A percentile compares a stretch with the other conserved stretches of the same genome.
Evolutionary conservation across 1,284 basidiomycete species (phyloP).

Genomic region (Tilletia caries): DNA sequence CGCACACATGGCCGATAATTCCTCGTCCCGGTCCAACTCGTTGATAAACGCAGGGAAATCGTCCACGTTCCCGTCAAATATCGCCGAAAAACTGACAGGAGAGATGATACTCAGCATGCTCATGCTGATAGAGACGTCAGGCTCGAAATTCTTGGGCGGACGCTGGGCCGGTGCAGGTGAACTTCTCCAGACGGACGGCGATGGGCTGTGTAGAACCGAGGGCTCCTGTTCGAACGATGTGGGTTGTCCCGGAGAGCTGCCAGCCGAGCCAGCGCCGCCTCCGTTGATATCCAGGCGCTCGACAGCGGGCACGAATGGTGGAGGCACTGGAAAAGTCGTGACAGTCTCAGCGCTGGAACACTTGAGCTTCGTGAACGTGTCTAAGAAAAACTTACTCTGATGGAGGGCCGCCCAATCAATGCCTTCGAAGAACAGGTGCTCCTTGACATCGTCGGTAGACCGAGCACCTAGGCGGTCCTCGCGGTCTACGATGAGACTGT

Average conservation of each 20-base stretch:
- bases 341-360: neutral
- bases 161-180: neutral
- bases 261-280: neutral
- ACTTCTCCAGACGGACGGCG: slow-evolving; percentile 19
- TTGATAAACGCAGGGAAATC: slow-evolving; percentile 46
- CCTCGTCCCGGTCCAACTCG: slow-evolving; percentile 26
- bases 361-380: neutral
- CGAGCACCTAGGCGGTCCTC: slow-evolving; percentile 31
- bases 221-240: slow-evolving; percentile 17
- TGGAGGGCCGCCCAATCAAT: slow-evolving; percentile 33
- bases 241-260: neutral
- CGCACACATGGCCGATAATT: slow-evolving; percentile 20
- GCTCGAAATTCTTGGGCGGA: neutral
- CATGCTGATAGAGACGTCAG: neutral
- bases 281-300: neutral
- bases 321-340: neutral
- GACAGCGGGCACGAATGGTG: slow-evolving; percentile 35
- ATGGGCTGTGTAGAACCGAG: slow-evolving; percentile 26
- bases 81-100: slow-evolving; percentile 36
- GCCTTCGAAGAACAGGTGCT: slow-evolving; percentile 32
- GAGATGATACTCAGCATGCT: neutral
- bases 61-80: slow-evolving; percentile 39
- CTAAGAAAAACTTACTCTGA: slow-evolving; percentile 6
- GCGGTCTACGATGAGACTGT: slow-evolving; percentile 25
- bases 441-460: slow-evolving; percentile 33